Percentiles rank a stretch among this genome's conserved stretches.
These are phyloP conservation scores for Colletotrichum spaethianum DNA, from an alignment of 2,329 filamentous ascomycete genomes.

Conservation along the genomic window DNA sequence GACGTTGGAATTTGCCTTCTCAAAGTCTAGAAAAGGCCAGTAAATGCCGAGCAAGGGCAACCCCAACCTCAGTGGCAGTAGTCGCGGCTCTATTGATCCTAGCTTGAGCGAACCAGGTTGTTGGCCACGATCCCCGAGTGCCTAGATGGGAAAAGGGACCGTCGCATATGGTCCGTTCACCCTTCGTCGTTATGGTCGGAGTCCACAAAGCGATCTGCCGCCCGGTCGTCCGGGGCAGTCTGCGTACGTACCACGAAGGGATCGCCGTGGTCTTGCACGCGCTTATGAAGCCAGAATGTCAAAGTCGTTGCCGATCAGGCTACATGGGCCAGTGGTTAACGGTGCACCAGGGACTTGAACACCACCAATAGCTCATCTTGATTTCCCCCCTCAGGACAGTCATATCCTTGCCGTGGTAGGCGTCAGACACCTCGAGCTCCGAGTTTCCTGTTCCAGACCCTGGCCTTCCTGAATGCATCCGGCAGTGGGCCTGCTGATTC, in stretches of 20 bases:
- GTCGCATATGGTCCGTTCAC: not conserved
- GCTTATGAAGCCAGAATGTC: slow-evolving; percentile 20
- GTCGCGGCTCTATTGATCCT: not conserved
- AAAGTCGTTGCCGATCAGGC: slow-evolving; percentile 24
- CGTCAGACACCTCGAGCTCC: slow-evolving; percentile 18
- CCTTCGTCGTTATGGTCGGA: not conserved
- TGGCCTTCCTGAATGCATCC: slow-evolving; percentile 19
- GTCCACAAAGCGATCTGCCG: slow-evolving; percentile 12
- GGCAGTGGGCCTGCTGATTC: slow-evolving; percentile 12
- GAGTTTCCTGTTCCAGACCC: slow-evolving; percentile 32
- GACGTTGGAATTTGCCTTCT: not conserved
- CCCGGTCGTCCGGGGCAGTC: slow-evolving; percentile 23
- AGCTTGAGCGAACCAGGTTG: slow-evolving; percentile 8
- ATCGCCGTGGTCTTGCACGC: slow-evolving; percentile 21
- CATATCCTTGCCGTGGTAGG: slow-evolving; percentile 16
- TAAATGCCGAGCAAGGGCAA: slow-evolving; percentile 31
- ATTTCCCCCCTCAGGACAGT: not conserved
- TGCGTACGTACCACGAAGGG: slow-evolving; percentile 8
- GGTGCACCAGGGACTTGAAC: not conserved
- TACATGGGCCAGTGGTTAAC: slow-evolving; percentile 18
- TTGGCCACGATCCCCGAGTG: not conserved
- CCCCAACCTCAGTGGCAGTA: not conserved
- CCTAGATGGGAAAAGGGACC: not conserved
- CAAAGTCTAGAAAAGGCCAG: slow-evolving; percentile 9
- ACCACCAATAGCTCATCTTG: not conserved